These are phyloP conservation scores for Rhododendron ovatum DNA, from an alignment of 148 eudicot species.

Conservation along the genomic window DNA sequence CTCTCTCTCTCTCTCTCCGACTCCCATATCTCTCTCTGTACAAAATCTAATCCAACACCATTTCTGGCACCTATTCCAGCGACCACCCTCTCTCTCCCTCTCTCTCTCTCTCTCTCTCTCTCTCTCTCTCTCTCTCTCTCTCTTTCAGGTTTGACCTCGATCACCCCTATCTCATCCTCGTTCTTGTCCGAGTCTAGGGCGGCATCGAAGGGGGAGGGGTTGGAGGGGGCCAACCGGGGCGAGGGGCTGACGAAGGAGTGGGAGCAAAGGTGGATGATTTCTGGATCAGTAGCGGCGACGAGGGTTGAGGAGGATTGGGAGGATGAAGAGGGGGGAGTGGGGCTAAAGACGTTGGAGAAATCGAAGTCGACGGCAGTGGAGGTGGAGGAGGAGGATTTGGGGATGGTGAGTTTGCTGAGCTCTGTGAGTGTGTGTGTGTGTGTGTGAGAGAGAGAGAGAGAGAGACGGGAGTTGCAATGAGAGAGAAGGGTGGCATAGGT, in stretches of 20 bases:
- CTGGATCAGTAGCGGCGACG: constrained; percentile 28
- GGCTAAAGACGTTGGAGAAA: constrained; percentile 61
- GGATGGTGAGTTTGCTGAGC: constrained; percentile 62
- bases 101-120: too few relatives aligned
- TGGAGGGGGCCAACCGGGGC: constrained; percentile 42
- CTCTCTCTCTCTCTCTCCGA: too few relatives aligned
- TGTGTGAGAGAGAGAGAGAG: too few relatives aligned
- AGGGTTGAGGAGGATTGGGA: constrained; percentile 4
- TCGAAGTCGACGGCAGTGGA: constrained; percentile 46
- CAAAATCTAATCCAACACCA: too few relatives aligned
- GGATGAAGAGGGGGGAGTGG: constrained; percentile 25
- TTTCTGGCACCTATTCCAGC: too few relatives aligned
- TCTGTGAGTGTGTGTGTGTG: constrained; percentile 18
- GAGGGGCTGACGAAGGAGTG: constrained; percentile 86
- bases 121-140: too few relatives aligned
- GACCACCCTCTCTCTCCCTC: too few relatives aligned
- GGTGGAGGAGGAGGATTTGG: constrained; percentile 41
- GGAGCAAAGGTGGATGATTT: constrained; percentile 55
- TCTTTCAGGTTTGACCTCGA: constrained; percentile 14
- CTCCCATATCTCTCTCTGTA: too few relatives aligned
- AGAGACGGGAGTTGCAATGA: too few relatives aligned
- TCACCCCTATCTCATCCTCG: constrained; percentile 15
- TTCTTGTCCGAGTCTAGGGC: neutral
- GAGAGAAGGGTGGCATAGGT: too few relatives aligned
- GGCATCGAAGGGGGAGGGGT: constrained; percentile 34